A percentile compares a stretch with the other conserved stretches of the same genome.
Evolutionary conservation across 225 moss, liverwort and hornwort species (phyloP).

Genomic region (Straminergon stramineum): DNA sequence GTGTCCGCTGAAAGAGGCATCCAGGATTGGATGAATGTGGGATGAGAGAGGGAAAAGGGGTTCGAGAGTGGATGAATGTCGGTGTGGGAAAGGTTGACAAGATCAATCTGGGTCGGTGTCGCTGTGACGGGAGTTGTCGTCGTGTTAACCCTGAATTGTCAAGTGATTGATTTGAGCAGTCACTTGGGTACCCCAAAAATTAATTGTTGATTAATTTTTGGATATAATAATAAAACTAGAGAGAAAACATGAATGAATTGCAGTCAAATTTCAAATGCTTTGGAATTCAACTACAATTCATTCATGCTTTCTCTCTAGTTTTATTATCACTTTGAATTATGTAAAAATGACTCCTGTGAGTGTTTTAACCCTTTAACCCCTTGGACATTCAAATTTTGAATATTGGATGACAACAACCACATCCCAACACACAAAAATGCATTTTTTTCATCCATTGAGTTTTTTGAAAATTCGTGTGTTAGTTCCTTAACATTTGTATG

Average conservation of each 20-base stretch:
- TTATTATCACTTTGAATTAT: neutral
- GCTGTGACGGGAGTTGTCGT: neutral
- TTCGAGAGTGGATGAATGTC: neutral
- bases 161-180: too few species aligned
- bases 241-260: too few species aligned
- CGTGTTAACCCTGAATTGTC: too few species aligned
- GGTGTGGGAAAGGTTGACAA: neutral
- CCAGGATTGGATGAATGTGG: too few species aligned
- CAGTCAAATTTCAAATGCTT: too few species aligned
- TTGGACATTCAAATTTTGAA: neutral
- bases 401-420: fast-evolving
- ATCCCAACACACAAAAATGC: neutral
- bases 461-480: neutral
- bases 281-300: too few species aligned
- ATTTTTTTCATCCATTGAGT: neutral
- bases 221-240: too few species aligned
- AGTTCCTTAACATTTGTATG: neutral
- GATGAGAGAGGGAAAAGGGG: neutral
- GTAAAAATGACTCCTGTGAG: neutral
- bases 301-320: too few species aligned
- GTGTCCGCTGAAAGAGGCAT: neutral
- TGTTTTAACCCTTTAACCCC: neutral
- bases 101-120: neutral
- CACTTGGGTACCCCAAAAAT: neutral
- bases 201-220: too few species aligned